These are phyloP conservation scores for Orbilia oligospora DNA, from an alignment of 2,329 filamentous ascomycete genomes.

Conservation along the genomic window DNA sequence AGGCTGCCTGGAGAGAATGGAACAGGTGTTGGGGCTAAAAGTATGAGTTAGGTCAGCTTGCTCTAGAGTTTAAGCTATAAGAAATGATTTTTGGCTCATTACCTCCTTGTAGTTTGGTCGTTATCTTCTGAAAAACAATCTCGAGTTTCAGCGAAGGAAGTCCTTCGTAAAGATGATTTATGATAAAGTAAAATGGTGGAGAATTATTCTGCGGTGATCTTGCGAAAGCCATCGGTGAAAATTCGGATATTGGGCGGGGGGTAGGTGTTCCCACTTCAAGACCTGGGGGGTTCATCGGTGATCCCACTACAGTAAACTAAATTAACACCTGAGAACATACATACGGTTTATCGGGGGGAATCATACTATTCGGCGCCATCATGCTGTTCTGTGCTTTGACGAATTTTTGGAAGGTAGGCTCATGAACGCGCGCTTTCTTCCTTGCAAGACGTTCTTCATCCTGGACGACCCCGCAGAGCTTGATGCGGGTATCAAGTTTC, in stretches of 20 bases:
- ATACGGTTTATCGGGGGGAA: background rate
- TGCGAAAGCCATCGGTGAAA: background rate
- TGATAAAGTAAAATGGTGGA: background rate
- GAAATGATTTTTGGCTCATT: background rate
- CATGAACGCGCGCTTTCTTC: conserved; percentile 17
- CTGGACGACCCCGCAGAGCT: conserved; percentile 10
- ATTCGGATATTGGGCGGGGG: background rate
- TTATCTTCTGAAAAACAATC: conserved; percentile 10
- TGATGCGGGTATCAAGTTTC: conserved; percentile 24
- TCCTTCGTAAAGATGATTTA: conserved; percentile 10
- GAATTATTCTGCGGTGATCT: background rate
- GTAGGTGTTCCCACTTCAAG: conserved; percentile 34
- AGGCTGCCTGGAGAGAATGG: background rate
- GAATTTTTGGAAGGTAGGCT: background rate
- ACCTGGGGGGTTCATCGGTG: conserved; percentile 6
- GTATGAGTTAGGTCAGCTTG: background rate
- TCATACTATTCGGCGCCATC: background rate
- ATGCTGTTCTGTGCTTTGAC: background rate
- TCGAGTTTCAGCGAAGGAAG: conserved; percentile 26
- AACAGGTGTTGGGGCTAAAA: background rate
- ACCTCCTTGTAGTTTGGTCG: conserved; percentile 14
- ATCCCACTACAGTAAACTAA: background rate
- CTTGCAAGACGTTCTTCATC: background rate
- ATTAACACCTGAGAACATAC: background rate
- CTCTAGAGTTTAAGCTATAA: too few relatives aligned